Percentiles rank a stretch among this genome's conserved stretches.
Conservation (phyloP, 768 basidiomycete genomes). For the Collybia mongolica region DNA sequence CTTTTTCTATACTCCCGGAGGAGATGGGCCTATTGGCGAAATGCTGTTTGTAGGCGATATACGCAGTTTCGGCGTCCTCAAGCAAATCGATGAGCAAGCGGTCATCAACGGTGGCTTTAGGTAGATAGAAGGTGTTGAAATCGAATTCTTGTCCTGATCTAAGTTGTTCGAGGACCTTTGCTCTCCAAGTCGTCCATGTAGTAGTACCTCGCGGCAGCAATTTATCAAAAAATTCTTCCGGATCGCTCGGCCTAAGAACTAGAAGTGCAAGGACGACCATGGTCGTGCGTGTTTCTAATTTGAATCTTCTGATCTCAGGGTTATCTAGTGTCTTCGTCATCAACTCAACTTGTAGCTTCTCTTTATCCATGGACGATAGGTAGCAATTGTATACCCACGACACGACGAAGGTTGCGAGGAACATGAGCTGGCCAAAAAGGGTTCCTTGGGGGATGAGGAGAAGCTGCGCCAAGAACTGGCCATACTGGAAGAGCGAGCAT, state of each 20-base stretch:
- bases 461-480: slow-evolving; percentile 31
- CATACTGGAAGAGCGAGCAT: slow-evolving; percentile 23
- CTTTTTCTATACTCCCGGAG: too few species aligned
- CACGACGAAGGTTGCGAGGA: slow-evolving; percentile 21
- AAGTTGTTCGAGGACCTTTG: neutral
- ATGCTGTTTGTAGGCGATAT: too few species aligned
- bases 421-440: slow-evolving; percentile 30
- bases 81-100: too few species aligned
- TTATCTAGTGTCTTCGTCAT: neutral
- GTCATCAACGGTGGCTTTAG: too few species aligned
- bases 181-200: neutral
- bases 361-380: slow-evolving; percentile 12
- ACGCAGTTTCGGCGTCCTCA: too few species aligned
- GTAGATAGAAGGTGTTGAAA: too few species aligned
- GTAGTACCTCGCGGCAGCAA: neutral
- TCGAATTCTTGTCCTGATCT: too few species aligned
- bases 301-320: neutral
- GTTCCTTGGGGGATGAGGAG: slow-evolving; percentile 30
- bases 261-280: neutral
- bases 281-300: slow-evolving; percentile 1
- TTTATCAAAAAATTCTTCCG: neutral
- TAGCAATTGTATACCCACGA: slow-evolving; percentile 30
- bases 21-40: too few species aligned
- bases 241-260: neutral
- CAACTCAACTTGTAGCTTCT: neutral